Base-by-base conservation (phyloP, 331 rosid genomes). In the Dryas integrifolia region DNA sequence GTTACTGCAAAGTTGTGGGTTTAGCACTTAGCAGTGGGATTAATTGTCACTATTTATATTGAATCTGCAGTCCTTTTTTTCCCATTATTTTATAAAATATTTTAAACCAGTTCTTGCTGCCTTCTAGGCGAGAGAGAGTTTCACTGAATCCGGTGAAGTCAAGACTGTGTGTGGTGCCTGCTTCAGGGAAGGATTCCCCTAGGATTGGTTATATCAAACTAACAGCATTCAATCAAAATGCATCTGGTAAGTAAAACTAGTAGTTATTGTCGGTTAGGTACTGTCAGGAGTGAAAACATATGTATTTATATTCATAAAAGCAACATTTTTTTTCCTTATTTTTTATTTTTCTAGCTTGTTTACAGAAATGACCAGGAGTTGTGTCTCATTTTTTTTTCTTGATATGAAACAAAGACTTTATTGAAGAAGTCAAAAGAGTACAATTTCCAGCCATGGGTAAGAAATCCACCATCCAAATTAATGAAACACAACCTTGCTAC, bases 71-170 rank as follows among this genome's bases (percentile, higher is more conserved):
- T 4, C 12, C 6, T 26, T 50, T 45, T 51, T 57, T 48, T 9
- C 9, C 0, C 35, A 5, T 52, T n/a, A 57, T 69, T 49, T 66
- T 77, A 64, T 55, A 52, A 7, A 59, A 15, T 74, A 30, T 58
- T 26, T 63, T 30, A 48, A 40, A 30, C 12, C 52, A 60, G 61
- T 64, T 47, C 59, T 67, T 80, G 9, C 47, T 78, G 58, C 67
- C 79, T 82, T 84, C 74, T 83, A 94, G 98, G 83, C 83, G 98
- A 78, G 98, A 91, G 90, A 94, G 85, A 77, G 96, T 91, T 82
- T 80, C 89, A 45, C 18, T 91, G 79, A 89, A 91, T 89, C 97
- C 98, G 24, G 98, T 94, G 77, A 91, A 83, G 84, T 88, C 98
- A 69, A 92, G 90, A 81, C 77, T 89, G 48, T 91, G 98, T 85